Evolutionary conservation across 768 basidiomycete species (phyloP).

Genomic region (Clavulina sp.): DNA sequence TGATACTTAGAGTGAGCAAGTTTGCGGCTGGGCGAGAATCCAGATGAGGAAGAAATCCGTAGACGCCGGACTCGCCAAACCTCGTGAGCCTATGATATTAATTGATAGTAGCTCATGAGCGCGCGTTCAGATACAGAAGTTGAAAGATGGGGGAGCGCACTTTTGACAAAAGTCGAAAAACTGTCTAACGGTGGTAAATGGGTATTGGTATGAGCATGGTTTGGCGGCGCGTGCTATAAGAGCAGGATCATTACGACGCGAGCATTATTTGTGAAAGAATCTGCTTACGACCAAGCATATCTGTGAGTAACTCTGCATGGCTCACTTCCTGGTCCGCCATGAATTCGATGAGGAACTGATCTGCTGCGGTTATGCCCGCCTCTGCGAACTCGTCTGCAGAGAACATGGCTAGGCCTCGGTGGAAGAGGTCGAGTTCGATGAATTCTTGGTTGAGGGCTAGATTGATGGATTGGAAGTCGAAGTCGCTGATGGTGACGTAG

Average conservation of each 20-base stretch:
- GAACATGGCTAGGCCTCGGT: constrained; percentile 37
- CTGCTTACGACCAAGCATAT: constrained; percentile 28
- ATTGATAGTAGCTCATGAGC: too few relatives aligned
- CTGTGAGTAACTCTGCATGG: constrained; percentile 36
- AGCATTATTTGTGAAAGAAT: constrained; percentile 9
- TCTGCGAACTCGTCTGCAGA: constrained; percentile 36
- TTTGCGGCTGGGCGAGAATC: constrained; percentile 36
- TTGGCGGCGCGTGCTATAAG: constrained; percentile 26
- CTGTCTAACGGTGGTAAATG: constrained; percentile 37
- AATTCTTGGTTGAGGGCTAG: constrained; percentile 46
- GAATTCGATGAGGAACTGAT: constrained; percentile 37
- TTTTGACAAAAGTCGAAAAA: constrained; percentile 45
- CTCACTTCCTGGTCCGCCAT: constrained; percentile 51
- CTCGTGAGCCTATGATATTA: constrained; percentile 21
- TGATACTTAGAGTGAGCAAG: constrained; percentile 37
- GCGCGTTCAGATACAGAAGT: too few relatives aligned
- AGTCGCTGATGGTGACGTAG: constrained; percentile 6
- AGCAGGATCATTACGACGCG: constrained; percentile 5
- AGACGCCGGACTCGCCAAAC: constrained; percentile 40
- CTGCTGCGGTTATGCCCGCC: constrained; percentile 34
- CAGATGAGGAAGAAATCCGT: constrained; percentile 48
- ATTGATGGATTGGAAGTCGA: constrained; percentile 25
- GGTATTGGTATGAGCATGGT: constrained; percentile 39
- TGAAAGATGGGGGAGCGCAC: constrained; percentile 16
- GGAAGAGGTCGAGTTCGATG: constrained; percentile 44